phyloP scores from a whole-genome alignment of 345 rosid genomes.

The Erucastrum elatum region DNA sequence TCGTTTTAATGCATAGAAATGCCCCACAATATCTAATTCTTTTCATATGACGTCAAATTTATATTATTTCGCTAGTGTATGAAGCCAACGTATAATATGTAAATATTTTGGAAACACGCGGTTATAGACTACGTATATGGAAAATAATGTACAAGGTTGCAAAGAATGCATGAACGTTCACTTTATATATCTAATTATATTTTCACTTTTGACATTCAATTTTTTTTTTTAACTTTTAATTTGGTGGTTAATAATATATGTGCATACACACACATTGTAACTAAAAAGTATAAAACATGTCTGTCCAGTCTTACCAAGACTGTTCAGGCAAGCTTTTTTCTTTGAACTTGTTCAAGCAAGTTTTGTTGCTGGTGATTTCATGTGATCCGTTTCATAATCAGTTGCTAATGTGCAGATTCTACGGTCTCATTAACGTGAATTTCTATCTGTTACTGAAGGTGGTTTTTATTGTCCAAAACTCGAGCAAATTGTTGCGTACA shows the following conservation, averaged over 20 bases:
- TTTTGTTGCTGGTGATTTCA: not conserved
- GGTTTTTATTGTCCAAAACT: not conserved
- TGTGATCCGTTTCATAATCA: not conserved
- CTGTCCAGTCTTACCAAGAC: not conserved
- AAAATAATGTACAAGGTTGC: not conserved
- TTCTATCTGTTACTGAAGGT: not conserved
- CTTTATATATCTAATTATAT: not conserved
- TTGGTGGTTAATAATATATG: not conserved
- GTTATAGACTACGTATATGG: not conserved
- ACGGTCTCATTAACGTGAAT: not conserved
- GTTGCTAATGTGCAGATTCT: constrained; percentile 1
- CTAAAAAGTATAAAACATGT: constrained; percentile 1
- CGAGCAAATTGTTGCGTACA: not conserved
- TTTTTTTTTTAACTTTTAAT: not conserved
- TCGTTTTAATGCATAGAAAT: constrained; percentile 8
- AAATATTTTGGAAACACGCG: constrained; percentile 4
- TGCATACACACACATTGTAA: not conserved
- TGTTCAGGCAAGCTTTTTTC: not conserved
- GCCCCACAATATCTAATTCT: constrained; percentile 27
- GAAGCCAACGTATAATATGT: not conserved
- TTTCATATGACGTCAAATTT: constrained; percentile 2
- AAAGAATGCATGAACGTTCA: not conserved
- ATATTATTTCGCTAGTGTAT: not conserved
- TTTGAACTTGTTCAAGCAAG: not conserved
- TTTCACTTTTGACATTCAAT: not conserved